phyloP scores from a whole-genome alignment of 257 asterid genomes.

The Nicotiana knightiana region DNA sequence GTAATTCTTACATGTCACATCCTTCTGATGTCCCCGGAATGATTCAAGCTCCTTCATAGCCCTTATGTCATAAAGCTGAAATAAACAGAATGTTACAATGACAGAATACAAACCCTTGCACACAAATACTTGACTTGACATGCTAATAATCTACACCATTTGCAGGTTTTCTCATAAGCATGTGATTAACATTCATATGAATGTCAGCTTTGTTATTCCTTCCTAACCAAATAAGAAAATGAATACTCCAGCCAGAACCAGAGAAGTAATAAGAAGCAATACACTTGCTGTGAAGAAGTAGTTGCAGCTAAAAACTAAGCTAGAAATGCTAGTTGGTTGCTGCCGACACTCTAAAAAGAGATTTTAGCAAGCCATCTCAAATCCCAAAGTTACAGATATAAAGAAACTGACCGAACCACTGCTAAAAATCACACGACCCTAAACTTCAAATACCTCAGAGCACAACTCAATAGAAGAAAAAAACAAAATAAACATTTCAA shows the following conservation, averaged over 20 bases:
- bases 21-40: conserved; percentile 94
- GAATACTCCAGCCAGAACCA: neutral
- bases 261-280: neutral
- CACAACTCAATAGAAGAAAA: neutral
- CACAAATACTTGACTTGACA: neutral
- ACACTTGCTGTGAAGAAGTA: neutral
- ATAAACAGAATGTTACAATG: conserved; percentile 13
- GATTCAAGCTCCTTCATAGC: conserved; percentile 98
- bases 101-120: conserved; percentile 1
- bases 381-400: neutral
- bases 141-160: neutral
- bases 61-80: conserved; percentile 95
- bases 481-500: neutral
- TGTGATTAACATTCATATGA: neutral
- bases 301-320: neutral
- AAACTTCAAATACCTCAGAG: neutral
- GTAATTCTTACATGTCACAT: conserved; percentile 66
- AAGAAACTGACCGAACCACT: neutral
- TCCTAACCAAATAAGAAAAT: neutral
- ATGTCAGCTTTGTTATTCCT: neutral
- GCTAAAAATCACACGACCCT: neutral
- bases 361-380: neutral
- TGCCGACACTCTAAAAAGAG: neutral
- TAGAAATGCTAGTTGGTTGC: neutral
- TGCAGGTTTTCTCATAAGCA: neutral